These are phyloP conservation scores for Trametes versicolor DNA, from an alignment of 1,284 basidiomycete species.

Conservation along the genomic window DNA sequence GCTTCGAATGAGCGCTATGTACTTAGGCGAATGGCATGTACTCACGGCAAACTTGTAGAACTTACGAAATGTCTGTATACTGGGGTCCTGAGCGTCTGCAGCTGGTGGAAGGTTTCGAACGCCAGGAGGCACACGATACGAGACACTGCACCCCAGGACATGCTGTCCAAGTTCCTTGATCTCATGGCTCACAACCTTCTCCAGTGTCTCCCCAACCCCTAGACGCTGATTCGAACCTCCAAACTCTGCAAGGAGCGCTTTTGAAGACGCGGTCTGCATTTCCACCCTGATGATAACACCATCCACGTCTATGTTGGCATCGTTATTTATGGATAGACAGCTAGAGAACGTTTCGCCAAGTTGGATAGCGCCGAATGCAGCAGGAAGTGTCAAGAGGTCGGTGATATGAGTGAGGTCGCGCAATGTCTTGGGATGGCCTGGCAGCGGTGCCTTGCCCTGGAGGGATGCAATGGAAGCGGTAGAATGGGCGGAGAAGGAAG, in stretches of 20 bases:
- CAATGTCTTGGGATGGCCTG: conserved; percentile 80
- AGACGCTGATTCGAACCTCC: conserved; percentile 62
- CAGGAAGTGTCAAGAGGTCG: conserved; percentile 77
- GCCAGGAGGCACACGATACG: conserved; percentile 71
- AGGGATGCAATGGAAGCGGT: conserved; percentile 80
- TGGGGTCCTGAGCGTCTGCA: conserved; percentile 64
- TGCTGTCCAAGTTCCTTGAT: conserved; percentile 88
- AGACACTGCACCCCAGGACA: conserved; percentile 79
- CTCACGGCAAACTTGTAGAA: conserved; percentile 90
- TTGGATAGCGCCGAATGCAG: conserved; percentile 82
- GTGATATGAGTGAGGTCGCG: conserved; percentile 78
- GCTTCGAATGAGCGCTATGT: conserved; percentile 2
- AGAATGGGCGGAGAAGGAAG: conserved; percentile 80
- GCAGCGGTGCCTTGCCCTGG: conserved; percentile 73
- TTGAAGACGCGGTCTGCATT: conserved; percentile 80
- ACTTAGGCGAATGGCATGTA: conserved; percentile 30
- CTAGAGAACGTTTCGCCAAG: conserved; percentile 85
- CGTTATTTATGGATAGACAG: conserved; percentile 83
- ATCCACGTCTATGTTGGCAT: conserved; percentile 67
- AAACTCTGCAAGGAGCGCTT: conserved; percentile 68
- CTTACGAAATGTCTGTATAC: conserved; percentile 79
- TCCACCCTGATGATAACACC: conserved; percentile 71
- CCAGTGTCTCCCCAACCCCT: conserved; percentile 64
- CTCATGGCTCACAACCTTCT: conserved; percentile 76
- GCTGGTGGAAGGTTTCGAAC: conserved; percentile 56